Base-by-base conservation (phyloP, 1,284 basidiomycete genomes). In the Vanrija humicola region DNA sequence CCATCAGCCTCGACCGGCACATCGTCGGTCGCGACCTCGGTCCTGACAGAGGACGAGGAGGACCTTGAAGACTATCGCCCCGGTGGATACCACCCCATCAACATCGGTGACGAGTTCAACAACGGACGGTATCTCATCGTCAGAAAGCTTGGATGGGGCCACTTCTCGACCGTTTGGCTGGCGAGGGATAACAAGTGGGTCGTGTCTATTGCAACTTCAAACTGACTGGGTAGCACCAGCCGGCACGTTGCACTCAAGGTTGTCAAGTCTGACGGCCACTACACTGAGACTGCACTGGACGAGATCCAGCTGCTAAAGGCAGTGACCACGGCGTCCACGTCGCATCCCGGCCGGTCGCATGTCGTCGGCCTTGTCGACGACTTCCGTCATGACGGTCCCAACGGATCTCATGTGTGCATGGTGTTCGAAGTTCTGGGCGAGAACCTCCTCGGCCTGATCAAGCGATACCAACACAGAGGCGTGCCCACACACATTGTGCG, bases 371-470 rank as follows among this genome's bases (percentile, higher is more conserved):
- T 98, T 67, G 86, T 98, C 47, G 95, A 98, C 79, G 91, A 97
- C 74, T 98, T 98, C 77, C 85, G 88, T 39, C 96, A 98, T 78
- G 88, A 88, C 59, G 96, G 95, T 0, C 94, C 94, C 15, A 97
- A 98, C 74, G 95, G 95, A 47, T 88, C 86, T 18, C 95, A 98
- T 77, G 90, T 98, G 62, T 98, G 96, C 82, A 98, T 98, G 95
- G 95, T 98, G 16, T 98, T 98, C 72, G 95, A 98, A 77, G 96
- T 98, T 38, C 83, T 98, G 10, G 95, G 96, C 55, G 96, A 98
- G 79, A 98, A 97, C 73, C 80, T 98, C n/a, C 84, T 98, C 1
- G 94, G 94, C 3, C 83, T 98, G 65, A 97, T 98, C 83, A 97
- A 96, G 78, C 85, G 95, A 19, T 83, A 83, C 67, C 82, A 83